Evolutionary conservation across 1,139 yeast species (phyloP), one percentile per base, ranked within the genome.

Genomic region (Pichia sp.): DNA sequence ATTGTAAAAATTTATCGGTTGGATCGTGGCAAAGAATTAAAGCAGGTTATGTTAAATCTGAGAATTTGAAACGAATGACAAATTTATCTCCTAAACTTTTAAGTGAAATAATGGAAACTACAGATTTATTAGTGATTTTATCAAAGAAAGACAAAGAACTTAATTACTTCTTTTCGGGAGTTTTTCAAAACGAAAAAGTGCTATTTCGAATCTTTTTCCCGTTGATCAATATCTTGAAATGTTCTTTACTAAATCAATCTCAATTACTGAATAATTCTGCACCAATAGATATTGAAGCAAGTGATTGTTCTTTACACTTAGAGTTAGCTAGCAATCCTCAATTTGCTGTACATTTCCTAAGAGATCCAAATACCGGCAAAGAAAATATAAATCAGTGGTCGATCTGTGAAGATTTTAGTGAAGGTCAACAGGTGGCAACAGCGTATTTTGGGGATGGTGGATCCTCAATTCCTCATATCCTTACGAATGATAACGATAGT

Each of bases 1-100:
- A 83, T 54, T 75, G 85, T 51, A 68, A 73, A 44, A 78, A 85
- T 28, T 68, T 83, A 27, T 75, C 83, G 2, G 88, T 84, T 29
- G 92, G 92, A 0, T 72, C 81, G 39, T 84, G 94, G 94, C 88
- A 83, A 60, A 65, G 94, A 52, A 73, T 82, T 52, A 79, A 79
- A 58, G 72, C 82, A 37, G 92, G 90, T 0, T 67, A 69, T 47
- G 66, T 79, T 47, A 59, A 64, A 42, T 50, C 59, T 53, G 54
- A 62, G 29, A 66, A 75, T 43, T 63, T 71, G 37, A 64, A 65
- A 42, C 71, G 69, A 43, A 64, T 82, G 45, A 68, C 74, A 27
- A 83, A 83, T 55, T 63, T 84, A 36, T 78, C 87, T 0, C 94
- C 94, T 2, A 72, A 72, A 49, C 72, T 82, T 7, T 64, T 84